Base-by-base conservation (phyloP, 305 asterid species). In the Ilex paraguariensis region DNA sequence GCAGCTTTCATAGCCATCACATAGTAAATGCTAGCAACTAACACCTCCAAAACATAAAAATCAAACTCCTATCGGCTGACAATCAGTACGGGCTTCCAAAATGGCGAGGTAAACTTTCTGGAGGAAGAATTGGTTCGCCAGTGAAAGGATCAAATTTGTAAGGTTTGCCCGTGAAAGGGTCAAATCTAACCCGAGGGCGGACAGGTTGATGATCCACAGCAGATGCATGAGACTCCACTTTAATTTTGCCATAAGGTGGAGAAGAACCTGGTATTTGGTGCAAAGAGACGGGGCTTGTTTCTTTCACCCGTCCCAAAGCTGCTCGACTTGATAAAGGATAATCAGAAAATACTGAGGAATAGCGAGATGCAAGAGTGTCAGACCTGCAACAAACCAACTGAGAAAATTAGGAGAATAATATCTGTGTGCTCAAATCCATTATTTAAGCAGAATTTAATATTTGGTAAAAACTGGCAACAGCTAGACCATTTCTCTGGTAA, bases 71-170 rank as follows among this genome's bases (percentile, higher is more conserved):
- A 1, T 36, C 9, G 1, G 42, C 42, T 36, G 9, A 36, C 1
- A 36, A 36, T 36, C 42, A 36, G 6, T 36, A 36, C 42, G 42
- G 9, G 42, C 42, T 36, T 8, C 42, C 42, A 36, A 36, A 36
- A 36, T 36, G 42, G 42, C 42, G 78, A 0, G 66, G 10, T 53
- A 73, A 17, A 62, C 66, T 75, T 54, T 69, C 88, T 36, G 42
- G 42, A 0, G 87, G 92, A 57, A 69, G 75, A 40, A 86, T 83
- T 5, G 92, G 95, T 71, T 91, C 96, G 1, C 98, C 98, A 1
- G 98, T 91, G 74, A 86, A 91, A 13, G 98, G 98, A 73, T 91
- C 98, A 15, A 91, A 91, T 66, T 84, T 91, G 81, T 88, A 91
- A 49, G 96, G 96, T 72, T 83, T 85, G 0, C 98, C 98, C 0